These are phyloP conservation scores for Orbilia oligospora DNA, from an alignment of 2,329 filamentous ascomycete genomes.

Conservation along the genomic window DNA sequence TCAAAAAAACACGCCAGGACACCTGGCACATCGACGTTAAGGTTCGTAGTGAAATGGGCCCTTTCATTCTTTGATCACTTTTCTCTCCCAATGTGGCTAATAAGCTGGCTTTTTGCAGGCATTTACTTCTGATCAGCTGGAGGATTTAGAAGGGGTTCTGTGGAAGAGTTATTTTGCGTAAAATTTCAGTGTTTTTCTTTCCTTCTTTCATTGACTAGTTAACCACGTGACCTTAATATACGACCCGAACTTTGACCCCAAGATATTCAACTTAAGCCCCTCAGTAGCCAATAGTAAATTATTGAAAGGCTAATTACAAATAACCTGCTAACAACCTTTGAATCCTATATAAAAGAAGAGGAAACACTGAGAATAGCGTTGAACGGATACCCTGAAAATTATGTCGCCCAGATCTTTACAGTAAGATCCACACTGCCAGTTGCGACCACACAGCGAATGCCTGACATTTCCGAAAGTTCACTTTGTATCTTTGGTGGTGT, in stretches of 20 bases:
- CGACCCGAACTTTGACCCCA: background rate
- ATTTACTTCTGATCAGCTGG: slow-evolving; percentile 91
- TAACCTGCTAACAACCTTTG: slow-evolving; percentile 7
- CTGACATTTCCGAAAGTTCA: slow-evolving; percentile 71
- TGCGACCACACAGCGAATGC: slow-evolving; percentile 86
- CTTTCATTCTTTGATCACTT: slow-evolving; percentile 53
- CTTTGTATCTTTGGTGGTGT: slow-evolving; percentile 66
- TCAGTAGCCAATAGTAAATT: background rate
- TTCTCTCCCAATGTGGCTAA: slow-evolving; percentile 5
- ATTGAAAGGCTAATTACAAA: slow-evolving; percentile 11
- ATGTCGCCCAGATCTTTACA: slow-evolving; percentile 81
- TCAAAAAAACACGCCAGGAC: slow-evolving; percentile 99
- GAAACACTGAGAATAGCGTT: too few species aligned
- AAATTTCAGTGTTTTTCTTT: slow-evolving; percentile 42
- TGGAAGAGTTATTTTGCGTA: slow-evolving; percentile 99
- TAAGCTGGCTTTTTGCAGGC: slow-evolving; percentile 71
- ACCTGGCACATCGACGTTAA: slow-evolving; percentile 99
- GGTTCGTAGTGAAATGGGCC: slow-evolving; percentile 78
- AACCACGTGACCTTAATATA: background rate
- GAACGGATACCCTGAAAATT: background rate
- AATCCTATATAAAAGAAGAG: background rate
- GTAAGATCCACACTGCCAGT: slow-evolving; percentile 88
- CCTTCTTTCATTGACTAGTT: background rate
- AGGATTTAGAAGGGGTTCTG: slow-evolving; percentile 93
- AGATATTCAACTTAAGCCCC: background rate